Evolutionary conservation across 108 stramenopile genomes (phyloP).

Genomic region (Mediolabrus comicus): DNA sequence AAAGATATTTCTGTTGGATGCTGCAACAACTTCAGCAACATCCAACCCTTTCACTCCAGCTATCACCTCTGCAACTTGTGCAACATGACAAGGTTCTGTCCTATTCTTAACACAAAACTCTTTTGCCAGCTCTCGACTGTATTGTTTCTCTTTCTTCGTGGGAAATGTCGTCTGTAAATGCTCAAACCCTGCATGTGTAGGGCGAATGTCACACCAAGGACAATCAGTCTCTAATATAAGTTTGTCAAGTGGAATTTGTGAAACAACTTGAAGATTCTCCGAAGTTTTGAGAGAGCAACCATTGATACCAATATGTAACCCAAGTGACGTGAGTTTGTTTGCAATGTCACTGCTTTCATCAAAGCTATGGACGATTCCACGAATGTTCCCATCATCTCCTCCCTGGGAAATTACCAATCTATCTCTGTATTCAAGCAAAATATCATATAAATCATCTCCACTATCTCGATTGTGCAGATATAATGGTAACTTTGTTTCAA

Average conservation of each 20-base stretch:
- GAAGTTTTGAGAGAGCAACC: conserved; percentile 94
- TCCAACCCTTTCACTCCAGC: conserved; percentile 67
- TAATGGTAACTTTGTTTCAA: conserved; percentile 68
- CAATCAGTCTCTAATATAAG: conserved; percentile 96
- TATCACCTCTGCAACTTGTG: conserved; percentile 86
- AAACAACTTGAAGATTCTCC: conserved; percentile 80
- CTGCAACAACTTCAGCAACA: conserved; percentile 60
- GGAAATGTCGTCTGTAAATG: conserved; percentile 68
- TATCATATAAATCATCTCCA: conserved; percentile 69
- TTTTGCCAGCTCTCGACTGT: conserved; percentile 30
- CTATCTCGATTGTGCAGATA: conserved; percentile 95
- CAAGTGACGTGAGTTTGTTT: conserved; percentile 69
- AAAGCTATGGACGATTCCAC: conserved; percentile 89
- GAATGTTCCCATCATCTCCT: conserved; percentile 3
- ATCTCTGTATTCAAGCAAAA: conserved; percentile 59
- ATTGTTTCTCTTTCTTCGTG: conserved; percentile 81
- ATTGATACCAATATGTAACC: conserved; percentile 93
- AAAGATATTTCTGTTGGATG: conserved; percentile 63
- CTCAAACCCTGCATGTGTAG: conserved; percentile 74
- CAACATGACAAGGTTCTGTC: conserved; percentile 86
- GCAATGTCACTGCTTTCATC: conserved; percentile 88
- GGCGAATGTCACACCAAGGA: conserved; percentile 90
- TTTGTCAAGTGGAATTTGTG: conserved; percentile 73
- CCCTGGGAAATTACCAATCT: conserved; percentile 9
- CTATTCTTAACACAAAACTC: conserved; percentile 83